Conservation (phyloP, 1,284 basidiomycete genomes). For the Ganoderma lucidum region DNA sequence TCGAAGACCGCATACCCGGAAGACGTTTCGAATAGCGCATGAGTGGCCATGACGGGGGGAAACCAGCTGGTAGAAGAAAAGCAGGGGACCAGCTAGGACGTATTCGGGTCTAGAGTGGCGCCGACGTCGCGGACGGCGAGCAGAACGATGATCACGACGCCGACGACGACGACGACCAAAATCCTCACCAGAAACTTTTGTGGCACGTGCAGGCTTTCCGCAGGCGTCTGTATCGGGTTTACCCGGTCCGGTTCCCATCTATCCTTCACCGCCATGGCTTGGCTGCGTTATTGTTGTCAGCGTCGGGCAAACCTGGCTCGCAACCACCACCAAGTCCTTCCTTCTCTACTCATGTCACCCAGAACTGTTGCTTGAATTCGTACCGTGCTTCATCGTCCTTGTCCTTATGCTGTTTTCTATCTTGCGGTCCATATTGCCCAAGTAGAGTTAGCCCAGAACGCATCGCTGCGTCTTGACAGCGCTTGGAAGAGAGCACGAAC, state of each 20-base stretch:
- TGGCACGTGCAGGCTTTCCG: neutral
- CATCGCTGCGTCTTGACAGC: conserved; percentile 2
- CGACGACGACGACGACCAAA: conserved; percentile 18
- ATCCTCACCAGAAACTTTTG: conserved; percentile 28
- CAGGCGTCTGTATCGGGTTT: neutral
- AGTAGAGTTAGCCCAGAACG: neutral
- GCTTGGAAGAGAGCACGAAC: neutral
- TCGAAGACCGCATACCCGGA: conserved; percentile 97
- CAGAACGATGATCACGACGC: conserved; percentile 22
- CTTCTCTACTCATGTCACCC: neutral
- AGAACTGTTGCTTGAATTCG: neutral
- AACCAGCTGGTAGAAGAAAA: neutral
- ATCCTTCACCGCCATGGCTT: neutral
- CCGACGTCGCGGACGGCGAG: conserved; percentile 7
- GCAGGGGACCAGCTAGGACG: neutral
- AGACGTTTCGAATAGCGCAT: conserved; percentile 94
- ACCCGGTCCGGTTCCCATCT: neutral
- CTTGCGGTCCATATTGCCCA: neutral
- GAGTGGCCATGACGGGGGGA: conserved; percentile 68
- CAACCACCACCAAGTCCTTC: neutral
- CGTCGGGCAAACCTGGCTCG: neutral
- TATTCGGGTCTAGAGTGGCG: neutral
- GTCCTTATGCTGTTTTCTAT: neutral
- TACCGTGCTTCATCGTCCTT: neutral
- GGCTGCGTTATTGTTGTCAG: neutral